Evolutionary conservation across 108 stramenopile genomes (phyloP).

Genomic region (Schizochytrium sp.): DNA sequence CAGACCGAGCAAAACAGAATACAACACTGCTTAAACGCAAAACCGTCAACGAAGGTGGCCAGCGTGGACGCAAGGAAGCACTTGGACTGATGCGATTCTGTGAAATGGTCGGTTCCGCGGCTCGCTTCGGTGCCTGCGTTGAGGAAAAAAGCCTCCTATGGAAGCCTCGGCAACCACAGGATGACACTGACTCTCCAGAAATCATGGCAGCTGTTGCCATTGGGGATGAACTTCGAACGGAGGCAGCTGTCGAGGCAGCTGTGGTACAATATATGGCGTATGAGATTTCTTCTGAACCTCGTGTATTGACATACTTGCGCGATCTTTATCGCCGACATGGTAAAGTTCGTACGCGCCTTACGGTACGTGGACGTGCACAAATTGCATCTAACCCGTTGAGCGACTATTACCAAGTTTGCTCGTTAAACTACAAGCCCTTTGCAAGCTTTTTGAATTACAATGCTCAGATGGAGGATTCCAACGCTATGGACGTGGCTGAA

Average conservation of each 20-base stretch:
- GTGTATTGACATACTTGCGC: not conserved
- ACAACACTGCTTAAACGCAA: not conserved
- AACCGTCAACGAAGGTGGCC: not conserved
- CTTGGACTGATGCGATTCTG: not conserved
- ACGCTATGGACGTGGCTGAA: not conserved
- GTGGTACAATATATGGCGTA: not conserved
- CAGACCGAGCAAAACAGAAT: not conserved
- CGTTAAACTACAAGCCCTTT: constrained; percentile 32
- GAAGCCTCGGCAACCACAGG: not conserved
- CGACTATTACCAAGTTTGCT: constrained; percentile 32
- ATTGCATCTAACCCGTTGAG: not conserved
- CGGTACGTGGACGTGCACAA: not conserved
- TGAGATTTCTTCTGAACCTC: constrained; percentile 16
- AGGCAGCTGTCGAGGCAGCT: not conserved
- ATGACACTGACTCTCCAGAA: not conserved
- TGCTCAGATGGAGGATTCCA: not conserved
- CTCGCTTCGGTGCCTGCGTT: constrained; percentile 52
- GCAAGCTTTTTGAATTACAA: not conserved
- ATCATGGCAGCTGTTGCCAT: not conserved
- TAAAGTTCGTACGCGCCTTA: not conserved
- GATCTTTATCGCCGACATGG: constrained; percentile 17
- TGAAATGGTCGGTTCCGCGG: constrained; percentile 10
- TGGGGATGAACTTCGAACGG: constrained; percentile 3
- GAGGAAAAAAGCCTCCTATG: not conserved
- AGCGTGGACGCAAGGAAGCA: not conserved